Evolutionary conservation across 2,329 filamentous ascomycete genomes (phyloP).

Genomic region (Lithohypha guttulata): DNA sequence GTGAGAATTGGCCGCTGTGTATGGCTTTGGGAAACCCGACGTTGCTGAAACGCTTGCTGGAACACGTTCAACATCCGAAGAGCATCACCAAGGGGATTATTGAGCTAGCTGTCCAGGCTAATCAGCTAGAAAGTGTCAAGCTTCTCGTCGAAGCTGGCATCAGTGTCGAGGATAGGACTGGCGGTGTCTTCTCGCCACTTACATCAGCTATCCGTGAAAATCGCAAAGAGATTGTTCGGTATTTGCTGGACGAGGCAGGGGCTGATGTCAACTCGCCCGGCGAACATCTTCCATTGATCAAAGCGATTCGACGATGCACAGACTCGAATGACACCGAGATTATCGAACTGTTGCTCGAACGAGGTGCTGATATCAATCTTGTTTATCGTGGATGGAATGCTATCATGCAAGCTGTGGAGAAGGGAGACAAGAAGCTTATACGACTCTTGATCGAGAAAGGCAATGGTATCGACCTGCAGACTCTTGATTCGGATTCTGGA

Average conservation of each 20-base stretch:
- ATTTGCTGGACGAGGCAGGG: conserved; percentile 49
- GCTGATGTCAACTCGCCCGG: conserved; percentile 58
- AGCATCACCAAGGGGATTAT: conserved; percentile 48
- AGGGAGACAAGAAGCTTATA: conserved; percentile 47
- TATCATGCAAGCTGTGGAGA: conserved; percentile 57
- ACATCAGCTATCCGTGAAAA: conserved; percentile 58
- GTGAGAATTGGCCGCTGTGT: conserved; percentile 60
- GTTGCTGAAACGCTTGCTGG: conserved; percentile 50
- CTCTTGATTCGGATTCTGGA: conserved; percentile 43
- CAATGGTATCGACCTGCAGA: conserved; percentile 27
- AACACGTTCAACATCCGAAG: conserved; percentile 46
- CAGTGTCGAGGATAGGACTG: conserved; percentile 60
- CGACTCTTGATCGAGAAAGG: conserved; percentile 33
- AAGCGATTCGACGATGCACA: conserved; percentile 51
- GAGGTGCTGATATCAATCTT: conserved; percentile 58
- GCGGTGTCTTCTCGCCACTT: conserved; percentile 59
- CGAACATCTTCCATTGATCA: conserved; percentile 61
- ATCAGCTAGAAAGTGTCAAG: conserved; percentile 58
- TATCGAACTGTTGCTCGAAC: conserved; percentile 51
- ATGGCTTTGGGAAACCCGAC: conserved; percentile 54
- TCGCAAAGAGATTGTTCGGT: conserved; percentile 49
- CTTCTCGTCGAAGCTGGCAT: conserved; percentile 54
- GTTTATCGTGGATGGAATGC: conserved; percentile 57
- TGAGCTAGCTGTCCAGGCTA: conserved; percentile 57
- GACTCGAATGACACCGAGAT: conserved; percentile 46